These are phyloP conservation scores for Echites panduratus DNA, from an alignment of 257 asterid genomes.

Conservation along the genomic window DNA sequence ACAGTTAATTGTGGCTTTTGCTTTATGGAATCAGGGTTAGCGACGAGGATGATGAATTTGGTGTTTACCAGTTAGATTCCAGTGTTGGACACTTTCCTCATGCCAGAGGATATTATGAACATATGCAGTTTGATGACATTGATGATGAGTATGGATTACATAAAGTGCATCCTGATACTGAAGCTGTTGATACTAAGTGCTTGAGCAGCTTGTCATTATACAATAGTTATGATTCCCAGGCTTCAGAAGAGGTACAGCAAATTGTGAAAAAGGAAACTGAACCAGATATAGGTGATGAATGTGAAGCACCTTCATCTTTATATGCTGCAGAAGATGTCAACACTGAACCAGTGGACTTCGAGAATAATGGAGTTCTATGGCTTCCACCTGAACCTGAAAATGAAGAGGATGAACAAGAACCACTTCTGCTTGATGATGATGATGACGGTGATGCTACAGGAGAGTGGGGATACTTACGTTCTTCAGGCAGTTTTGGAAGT, in stretches of 20 bases:
- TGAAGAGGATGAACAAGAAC: slow-evolving; percentile 82
- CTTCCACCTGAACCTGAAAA: slow-evolving; percentile 99
- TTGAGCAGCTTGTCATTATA: slow-evolving; percentile 35
- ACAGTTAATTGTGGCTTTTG: slow-evolving; percentile 8
- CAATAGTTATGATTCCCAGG: slow-evolving; percentile 37
- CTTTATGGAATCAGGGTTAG: slow-evolving; percentile 56
- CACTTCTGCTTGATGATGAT: slow-evolving; percentile 57
- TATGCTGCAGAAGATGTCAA: slow-evolving; percentile 62
- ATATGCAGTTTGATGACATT: slow-evolving; percentile 43
- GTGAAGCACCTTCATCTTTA: slow-evolving; percentile 69
- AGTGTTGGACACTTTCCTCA: slow-evolving; percentile 40
- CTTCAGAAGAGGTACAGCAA: slow-evolving; percentile 53
- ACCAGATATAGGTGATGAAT: slow-evolving; percentile 55
- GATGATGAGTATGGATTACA: slow-evolving; percentile 44
- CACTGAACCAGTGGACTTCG: slow-evolving; percentile 78
- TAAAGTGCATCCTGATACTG: slow-evolving; percentile 62
- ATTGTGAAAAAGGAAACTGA: slow-evolving; percentile 37
- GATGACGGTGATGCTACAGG: slow-evolving; percentile 76
- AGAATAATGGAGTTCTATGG: slow-evolving; percentile 87
- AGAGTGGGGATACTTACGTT: slow-evolving; percentile 69
- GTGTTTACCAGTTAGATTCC: slow-evolving; percentile 43
- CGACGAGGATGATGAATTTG: slow-evolving; percentile 68
- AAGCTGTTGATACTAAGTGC: slow-evolving; percentile 44
- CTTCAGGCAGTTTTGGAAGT: slow-evolving; percentile 73
- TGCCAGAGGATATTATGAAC: slow-evolving; percentile 51